Evolutionary conservation across 345 rosid species (phyloP), one percentile per base, ranked within the genome.

Genomic region (Hibiscus syriacus): DNA sequence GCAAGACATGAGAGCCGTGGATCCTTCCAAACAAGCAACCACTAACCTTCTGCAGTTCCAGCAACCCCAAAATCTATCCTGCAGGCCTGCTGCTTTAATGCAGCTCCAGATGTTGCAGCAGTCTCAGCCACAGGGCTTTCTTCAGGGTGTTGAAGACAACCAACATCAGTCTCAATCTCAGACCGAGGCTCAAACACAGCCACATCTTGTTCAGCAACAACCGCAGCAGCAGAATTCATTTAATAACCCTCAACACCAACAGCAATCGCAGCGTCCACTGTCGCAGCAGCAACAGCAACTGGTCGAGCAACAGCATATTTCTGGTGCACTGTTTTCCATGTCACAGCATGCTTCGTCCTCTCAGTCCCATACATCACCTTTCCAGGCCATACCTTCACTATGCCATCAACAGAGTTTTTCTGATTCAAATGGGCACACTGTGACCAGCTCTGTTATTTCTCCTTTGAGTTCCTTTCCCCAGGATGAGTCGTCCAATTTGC

Each of bases 1-100:
- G 72, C 97, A 91, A 74, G 97, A 90, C 34, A 84, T 86, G 88
- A 89, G 92, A 71, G 77, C 86, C 65, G 79, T 78, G 32, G 97
- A 90, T 78, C 84, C 85, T 14, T 71, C 90, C 22, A 90, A 90
- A 74, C 73, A 85, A 41, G 74, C 82, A 20, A 60, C 75, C 58
- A 11, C 84, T 26, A 66, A 87, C 30, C 73, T 81, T 71, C 76
- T 90, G 80, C 96, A 85, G 70, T 83, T 86, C 77, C 92, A 88
- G n/a, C n/a, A n/a, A n/a, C n/a, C n/a, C n/a, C n/a, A n/a, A n/a
- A n/a, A n/a, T n/a, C n/a, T n/a, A n/a, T n/a, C n/a, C n/a, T n/a
- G n/a, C n/a, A n/a, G n/a, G n/a, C n/a, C n/a, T n/a, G n/a, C n/a
- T n/a, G n/a, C n/a, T n/a, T n/a, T n/a, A n/a, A n/a, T n/a, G n/a